Conservation (phyloP, 805 yeast genomes). For the Candida saitoana region DNA sequence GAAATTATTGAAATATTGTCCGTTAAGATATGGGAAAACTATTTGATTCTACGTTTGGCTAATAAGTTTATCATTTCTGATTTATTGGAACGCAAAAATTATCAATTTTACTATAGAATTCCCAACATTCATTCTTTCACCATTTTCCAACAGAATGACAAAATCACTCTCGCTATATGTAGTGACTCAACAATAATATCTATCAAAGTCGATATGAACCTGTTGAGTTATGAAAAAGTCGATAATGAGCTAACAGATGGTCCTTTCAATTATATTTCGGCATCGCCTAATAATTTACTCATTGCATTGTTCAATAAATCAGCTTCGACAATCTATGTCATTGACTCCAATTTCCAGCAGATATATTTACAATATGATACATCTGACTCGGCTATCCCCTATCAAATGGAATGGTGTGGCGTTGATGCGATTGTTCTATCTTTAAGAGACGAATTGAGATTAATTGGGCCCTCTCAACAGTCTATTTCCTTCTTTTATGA, state of each 20-base stretch:
- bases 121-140: constrained; percentile 27
- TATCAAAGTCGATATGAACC: constrained; percentile 20
- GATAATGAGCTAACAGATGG: constrained; percentile 46
- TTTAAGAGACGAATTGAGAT: constrained; percentile 58
- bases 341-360: constrained; percentile 43
- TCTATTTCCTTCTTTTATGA: constrained; percentile 51
- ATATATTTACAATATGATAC: constrained; percentile 43
- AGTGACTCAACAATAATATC: constrained; percentile 28
- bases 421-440: constrained; percentile 71
- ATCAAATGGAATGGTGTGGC: constrained; percentile 74
- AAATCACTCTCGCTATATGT: constrained; percentile 13
- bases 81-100: constrained; percentile 38
- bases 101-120: constrained; percentile 21
- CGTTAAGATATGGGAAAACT: constrained; percentile 34
- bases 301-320: constrained; percentile 44
- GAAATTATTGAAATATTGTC: constrained; percentile 23
- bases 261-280: constrained; percentile 39
- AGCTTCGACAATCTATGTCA: constrained; percentile 45
- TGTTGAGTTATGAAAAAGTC: constrained; percentile 21
- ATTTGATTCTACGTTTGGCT: constrained; percentile 41
- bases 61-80: constrained; percentile 31
- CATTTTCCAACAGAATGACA: constrained; percentile 6
- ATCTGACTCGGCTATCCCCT: constrained; percentile 39
- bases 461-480: constrained; percentile 69
- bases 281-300: constrained; percentile 55